phyloP scores from a whole-genome alignment of 257 asterid genomes.

The Anisodus acutangulus region DNA sequence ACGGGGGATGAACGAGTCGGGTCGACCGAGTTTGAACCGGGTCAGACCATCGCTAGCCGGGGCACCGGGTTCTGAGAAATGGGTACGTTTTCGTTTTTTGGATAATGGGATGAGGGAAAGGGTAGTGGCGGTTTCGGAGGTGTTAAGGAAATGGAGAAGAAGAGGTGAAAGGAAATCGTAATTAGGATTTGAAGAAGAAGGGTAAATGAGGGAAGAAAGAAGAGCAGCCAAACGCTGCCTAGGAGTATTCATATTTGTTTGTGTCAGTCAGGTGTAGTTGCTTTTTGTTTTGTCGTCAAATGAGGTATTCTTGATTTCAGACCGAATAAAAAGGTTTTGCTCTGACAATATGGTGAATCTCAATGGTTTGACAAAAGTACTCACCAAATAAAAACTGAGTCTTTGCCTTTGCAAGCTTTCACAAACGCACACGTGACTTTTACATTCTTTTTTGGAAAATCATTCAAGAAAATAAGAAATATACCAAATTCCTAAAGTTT shows the following conservation, averaged over 20 bases:
- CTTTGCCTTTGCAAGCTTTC: neutral
- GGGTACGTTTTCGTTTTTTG: constrained; percentile 65
- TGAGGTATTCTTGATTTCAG: constrained; percentile 36
- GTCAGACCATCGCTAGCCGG: constrained; percentile 28
- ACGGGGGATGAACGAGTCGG: constrained; percentile 37
- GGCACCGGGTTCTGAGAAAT: constrained; percentile 28
- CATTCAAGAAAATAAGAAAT: neutral
- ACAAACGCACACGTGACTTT: neutral
- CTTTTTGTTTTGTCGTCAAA: constrained; percentile 27
- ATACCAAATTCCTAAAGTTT: neutral
- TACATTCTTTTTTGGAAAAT: neutral
- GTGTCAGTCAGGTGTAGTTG: neutral
- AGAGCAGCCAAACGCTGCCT: constrained; percentile 49
- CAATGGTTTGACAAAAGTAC: neutral
- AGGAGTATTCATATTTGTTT: constrained; percentile 41
- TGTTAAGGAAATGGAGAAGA: constrained; percentile 57
- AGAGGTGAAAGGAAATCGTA: constrained; percentile 40
- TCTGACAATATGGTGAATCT: constrained; percentile 25
- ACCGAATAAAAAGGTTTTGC: constrained; percentile 20
- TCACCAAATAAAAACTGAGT: neutral
- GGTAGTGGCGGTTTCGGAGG: constrained; percentile 56
- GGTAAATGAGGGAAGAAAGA: constrained; percentile 67
- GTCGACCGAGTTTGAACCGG: constrained; percentile 32
- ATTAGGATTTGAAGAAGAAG: constrained; percentile 48
- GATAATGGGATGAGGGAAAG: constrained; percentile 46